These are phyloP conservation scores for Boletus edulis DNA, from an alignment of 768 basidiomycete genomes.

Conservation along the genomic window DNA sequence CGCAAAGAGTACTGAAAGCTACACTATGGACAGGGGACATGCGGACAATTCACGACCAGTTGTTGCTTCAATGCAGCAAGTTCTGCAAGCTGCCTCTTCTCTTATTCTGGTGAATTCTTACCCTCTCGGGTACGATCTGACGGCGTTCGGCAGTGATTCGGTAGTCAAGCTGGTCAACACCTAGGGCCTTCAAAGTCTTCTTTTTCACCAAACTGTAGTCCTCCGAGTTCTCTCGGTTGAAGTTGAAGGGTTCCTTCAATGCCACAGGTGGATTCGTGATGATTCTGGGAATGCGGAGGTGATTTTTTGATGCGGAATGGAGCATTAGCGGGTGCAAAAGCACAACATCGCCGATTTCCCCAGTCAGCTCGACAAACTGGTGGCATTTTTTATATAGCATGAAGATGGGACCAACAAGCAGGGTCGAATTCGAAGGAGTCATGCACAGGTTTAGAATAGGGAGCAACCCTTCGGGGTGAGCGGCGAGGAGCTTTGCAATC, in stretches of 20 bases:
- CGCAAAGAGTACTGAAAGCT: too few species aligned
- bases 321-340: slow-evolving; percentile 57
- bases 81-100: not conserved
- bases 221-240: slow-evolving; percentile 4
- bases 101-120: not conserved
- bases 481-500: not conserved
- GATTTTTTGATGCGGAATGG: slow-evolving; percentile 62
- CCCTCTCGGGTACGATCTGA: slow-evolving; percentile 1
- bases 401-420: too few species aligned
- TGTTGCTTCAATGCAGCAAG: not conserved
- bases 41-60: too few species aligned
- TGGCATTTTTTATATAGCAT: too few species aligned
- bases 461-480: slow-evolving; percentile 2
- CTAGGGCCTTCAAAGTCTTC: slow-evolving; percentile 1
- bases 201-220: slow-evolving; percentile 6
- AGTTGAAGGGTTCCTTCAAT: slow-evolving; percentile 53
- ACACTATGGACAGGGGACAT: too few species aligned
- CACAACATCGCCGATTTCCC: slow-evolving; percentile 8
- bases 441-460: not conserved
- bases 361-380: not conserved
- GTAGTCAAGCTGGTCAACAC: slow-evolving; percentile 8
- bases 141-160: slow-evolving; percentile 1
- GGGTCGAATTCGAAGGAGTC: slow-evolving; percentile 3
- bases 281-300: slow-evolving; percentile 51
- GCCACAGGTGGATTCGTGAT: slow-evolving; percentile 67